A percentile compares a stretch with the other conserved stretches of the same genome.
Evolutionary conservation across 2,329 filamentous ascomycete genomes (phyloP).

Genomic region (Hypoxylon sp.): DNA sequence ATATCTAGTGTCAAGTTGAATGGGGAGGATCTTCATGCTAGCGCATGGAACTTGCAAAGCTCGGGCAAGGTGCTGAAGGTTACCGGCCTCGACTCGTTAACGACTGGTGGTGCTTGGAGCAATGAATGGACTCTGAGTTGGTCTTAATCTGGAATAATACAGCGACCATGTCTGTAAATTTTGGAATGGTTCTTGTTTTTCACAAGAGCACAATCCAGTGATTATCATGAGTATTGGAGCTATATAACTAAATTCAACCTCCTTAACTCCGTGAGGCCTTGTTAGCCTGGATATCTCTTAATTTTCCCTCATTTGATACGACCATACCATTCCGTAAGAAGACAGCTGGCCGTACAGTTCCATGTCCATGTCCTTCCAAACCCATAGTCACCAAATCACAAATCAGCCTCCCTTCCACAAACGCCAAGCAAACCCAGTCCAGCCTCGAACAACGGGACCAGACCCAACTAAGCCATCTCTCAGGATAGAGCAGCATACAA

Average conservation of each 20-base stretch:
- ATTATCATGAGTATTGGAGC: constrained; percentile 7
- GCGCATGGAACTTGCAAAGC: constrained; percentile 64
- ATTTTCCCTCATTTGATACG: neutral
- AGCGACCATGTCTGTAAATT: constrained; percentile 4
- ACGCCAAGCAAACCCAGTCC: neutral
- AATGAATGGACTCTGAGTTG: constrained; percentile 71
- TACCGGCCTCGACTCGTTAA: constrained; percentile 64
- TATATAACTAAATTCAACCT: neutral
- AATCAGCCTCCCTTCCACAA: neutral
- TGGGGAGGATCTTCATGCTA: constrained; percentile 59
- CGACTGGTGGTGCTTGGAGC: constrained; percentile 70
- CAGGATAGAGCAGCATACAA: constrained; percentile 39
- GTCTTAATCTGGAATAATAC: constrained; percentile 51
- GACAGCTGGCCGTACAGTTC: neutral
- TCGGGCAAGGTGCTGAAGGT: constrained; percentile 66
- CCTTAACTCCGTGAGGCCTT: neutral
- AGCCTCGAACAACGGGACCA: neutral
- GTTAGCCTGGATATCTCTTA: neutral
- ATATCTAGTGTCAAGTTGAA: constrained; percentile 67
- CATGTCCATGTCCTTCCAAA: neutral
- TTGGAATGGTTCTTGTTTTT: neutral
- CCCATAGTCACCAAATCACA: neutral
- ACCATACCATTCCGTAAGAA: neutral
- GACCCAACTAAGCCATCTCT: neutral
- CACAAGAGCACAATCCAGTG: neutral